Percentiles rank a stretch among this genome's conserved stretches.
These are phyloP conservation scores for Herpomyces periplanetae DNA, from an alignment of 2,329 filamentous ascomycete genomes.

Conservation along the genomic window DNA sequence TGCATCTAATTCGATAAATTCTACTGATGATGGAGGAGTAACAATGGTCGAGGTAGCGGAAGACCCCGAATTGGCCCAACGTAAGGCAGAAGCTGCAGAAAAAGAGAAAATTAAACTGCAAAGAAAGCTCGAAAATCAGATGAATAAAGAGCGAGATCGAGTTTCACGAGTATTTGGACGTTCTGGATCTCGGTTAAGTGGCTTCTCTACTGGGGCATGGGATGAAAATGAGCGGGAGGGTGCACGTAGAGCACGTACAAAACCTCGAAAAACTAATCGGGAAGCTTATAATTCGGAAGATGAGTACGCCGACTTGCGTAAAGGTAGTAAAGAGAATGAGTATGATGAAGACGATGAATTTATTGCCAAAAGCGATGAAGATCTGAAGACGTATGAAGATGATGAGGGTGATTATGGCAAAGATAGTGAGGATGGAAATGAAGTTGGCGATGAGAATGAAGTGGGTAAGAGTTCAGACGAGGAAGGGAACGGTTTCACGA, in stretches of 20 bases:
- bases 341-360: conserved; percentile 49
- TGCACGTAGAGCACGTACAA: conserved; percentile 4
- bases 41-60: conserved; percentile 28
- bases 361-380: conserved; percentile 32
- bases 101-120: conserved; percentile 27
- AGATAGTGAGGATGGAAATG: conserved; percentile 5
- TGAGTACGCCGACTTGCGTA: conserved; percentile 25
- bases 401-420: conserved; percentile 15
- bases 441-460: too few relatives aligned
- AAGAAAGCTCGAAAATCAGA: conserved; percentile 23
- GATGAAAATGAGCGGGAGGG: conserved; percentile 4
- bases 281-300: conserved; percentile 26
- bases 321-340: conserved; percentile 22
- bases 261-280: conserved; percentile 9
- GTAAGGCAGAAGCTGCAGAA: conserved; percentile 28
- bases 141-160: conserved; percentile 20
- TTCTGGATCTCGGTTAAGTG: conserved; percentile 10
- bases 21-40: conserved; percentile 13
- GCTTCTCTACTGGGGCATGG: conserved; percentile 13
- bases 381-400: conserved; percentile 15
- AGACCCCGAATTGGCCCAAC: conserved; percentile 35
- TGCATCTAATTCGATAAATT: conserved; percentile 14
- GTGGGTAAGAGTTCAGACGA: too few relatives aligned
- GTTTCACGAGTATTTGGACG: conserved; percentile 12
- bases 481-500: too few relatives aligned